Evolutionary conservation across 495 filamentous ascomycete genomes (phyloP), one percentile per base, ranked within the genome.

Genomic region (Umbilicaria muhlenbergii): DNA sequence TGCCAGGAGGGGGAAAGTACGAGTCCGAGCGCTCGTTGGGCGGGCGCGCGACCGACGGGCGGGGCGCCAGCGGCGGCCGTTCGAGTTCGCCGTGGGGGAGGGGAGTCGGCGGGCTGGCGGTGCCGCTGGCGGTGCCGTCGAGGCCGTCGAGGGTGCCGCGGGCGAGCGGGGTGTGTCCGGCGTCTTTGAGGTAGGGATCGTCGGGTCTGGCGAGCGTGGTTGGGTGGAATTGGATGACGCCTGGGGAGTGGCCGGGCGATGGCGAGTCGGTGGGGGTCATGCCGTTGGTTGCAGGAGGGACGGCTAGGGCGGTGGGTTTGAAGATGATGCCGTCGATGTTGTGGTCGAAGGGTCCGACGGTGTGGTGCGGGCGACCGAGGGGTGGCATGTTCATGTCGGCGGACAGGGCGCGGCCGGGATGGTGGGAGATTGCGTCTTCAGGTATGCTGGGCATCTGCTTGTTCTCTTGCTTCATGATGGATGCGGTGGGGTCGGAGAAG

Each of bases 301-400:
- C 32, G 8, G 43, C 14, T 2, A 49, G 34, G 13, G 24, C 28
- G 15, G 18, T 43, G 18, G 19, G 11, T 33, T 47, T 53, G 40
- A 53, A 50, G 11, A 12, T 54, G 41, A 54, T 54, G 15, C 51
- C 51, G 14, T 54, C 51, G 19, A 54, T 41, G 28, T 46, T 38
- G 28, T 39, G 48, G 36, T 48, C 38, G 28, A 43, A 10, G 24
- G 24, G 3, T 21, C 19, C 42, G 13, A 33, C 36, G 13, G 39
- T 42, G 35, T 43, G 36, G 8, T 34, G 13, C 7, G 42, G 31
- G 14, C 21, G 39, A 11, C 34, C 24, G 17, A 41, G 41, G 14
- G 39, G 38, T n/a, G 11, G 14, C 10, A 15, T 31, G 11, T n/a
- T 39, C 17, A 28, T 28, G 34, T 21, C 21, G 12, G 32, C 19